Conservation (phyloP, 192 early-diverging fungal genomes). For the Entomortierella beljakovae region DNA sequence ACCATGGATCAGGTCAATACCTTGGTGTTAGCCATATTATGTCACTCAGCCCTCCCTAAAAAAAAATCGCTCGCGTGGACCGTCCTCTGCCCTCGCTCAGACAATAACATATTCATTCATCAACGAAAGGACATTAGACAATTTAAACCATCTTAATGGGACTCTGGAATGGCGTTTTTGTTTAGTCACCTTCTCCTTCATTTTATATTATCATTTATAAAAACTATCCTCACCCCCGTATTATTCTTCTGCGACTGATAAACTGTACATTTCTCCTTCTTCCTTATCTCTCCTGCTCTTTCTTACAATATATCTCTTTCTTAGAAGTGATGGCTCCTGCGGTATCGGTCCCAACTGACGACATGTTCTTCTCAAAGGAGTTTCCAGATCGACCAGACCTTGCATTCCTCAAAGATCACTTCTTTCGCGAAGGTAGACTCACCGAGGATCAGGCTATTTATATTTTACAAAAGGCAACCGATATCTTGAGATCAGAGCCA, state of each 20-base stretch:
- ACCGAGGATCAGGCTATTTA: slow-evolving; percentile 89
- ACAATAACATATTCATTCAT: no score
- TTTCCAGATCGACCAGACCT: slow-evolving; percentile 74
- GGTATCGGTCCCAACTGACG: slow-evolving; percentile 55
- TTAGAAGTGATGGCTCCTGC: slow-evolving; percentile 64
- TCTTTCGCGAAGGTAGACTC: slow-evolving; percentile 90
- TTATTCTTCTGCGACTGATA: background rate
- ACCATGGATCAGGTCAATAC: no score
- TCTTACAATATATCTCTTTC: background rate
- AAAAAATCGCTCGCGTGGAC: no score
- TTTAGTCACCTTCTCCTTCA: no score
- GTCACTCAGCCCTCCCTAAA: no score
- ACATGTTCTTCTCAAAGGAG: slow-evolving; percentile 63
- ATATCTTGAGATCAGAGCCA: slow-evolving; percentile 80
- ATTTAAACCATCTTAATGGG: no score
- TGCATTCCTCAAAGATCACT: slow-evolving; percentile 87
- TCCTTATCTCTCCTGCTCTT: background rate
- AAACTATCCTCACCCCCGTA: no score
- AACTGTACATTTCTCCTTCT: background rate
- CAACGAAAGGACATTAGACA: no score
- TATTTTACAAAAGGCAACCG: slow-evolving; percentile 85
- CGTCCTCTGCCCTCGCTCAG: no score
- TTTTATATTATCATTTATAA: no score
- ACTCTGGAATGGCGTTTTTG: no score
- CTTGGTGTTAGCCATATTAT: no score